These are phyloP conservation scores for Eimeria brunetti DNA, from an alignment of 169 alveolate species.

Conservation along the genomic window DNA sequence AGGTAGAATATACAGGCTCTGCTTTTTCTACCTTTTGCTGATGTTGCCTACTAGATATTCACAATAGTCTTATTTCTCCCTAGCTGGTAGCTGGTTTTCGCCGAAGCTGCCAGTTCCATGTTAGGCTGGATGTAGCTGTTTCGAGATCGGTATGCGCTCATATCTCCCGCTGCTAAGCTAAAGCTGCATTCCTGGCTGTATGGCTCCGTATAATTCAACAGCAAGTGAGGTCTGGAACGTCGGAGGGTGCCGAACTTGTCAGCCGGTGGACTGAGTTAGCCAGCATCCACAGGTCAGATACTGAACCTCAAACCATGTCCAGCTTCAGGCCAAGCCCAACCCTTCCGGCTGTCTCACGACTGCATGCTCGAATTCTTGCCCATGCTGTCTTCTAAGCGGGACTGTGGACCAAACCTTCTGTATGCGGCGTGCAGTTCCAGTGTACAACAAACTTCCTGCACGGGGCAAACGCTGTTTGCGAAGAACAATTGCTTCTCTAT, in stretches of 20 bases:
- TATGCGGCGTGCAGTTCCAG: slow-evolving; percentile 51
- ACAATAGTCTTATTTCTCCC: not conserved
- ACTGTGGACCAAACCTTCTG: not conserved
- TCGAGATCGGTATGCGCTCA: not conserved
- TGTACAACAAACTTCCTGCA: slow-evolving; percentile 30
- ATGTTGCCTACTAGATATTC: not conserved
- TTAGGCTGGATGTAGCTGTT: not conserved
- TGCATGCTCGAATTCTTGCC: not conserved
- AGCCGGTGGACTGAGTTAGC: slow-evolving; percentile 74
- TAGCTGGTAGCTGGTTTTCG: not conserved
- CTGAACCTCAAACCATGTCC: not conserved
- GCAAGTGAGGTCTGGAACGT: slow-evolving; percentile 45
- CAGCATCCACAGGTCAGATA: slow-evolving; percentile 34
- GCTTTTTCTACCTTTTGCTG: not conserved
- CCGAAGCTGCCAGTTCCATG: not conserved
- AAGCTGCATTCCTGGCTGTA: slow-evolving; percentile 9
- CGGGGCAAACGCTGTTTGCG: slow-evolving; percentile 27
- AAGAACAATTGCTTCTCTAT: slow-evolving; percentile 30
- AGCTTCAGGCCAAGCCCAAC: not conserved
- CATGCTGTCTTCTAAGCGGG: not conserved
- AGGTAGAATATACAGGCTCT: slow-evolving; percentile 4
- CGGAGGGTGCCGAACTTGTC: slow-evolving; percentile 52
- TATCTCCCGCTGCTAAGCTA: not conserved
- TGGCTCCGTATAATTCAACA: slow-evolving; percentile 15
- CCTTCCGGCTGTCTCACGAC: not conserved